Evolutionary conservation across 208 protist species (phyloP).

Genomic region (Herpetomonas tarakana): DNA sequence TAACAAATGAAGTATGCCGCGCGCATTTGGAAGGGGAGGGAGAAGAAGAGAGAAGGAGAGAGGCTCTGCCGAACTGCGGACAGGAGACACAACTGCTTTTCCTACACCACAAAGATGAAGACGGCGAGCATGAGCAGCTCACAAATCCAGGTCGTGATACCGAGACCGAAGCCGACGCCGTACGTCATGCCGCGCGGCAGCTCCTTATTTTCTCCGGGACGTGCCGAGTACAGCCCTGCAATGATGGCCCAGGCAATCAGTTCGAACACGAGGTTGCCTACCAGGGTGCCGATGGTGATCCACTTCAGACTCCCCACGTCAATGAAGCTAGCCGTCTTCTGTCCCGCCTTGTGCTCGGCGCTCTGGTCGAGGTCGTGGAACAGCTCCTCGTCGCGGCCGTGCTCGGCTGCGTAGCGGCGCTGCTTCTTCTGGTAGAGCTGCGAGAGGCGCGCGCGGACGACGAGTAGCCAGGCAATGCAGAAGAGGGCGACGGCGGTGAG

Average conservation of each 20-base stretch:
- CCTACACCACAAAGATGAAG: conserved; percentile 30
- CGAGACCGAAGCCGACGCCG: conserved; percentile 67
- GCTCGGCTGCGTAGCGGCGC: background rate
- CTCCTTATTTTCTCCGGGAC: conserved; percentile 33
- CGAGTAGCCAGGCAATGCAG: conserved; percentile 34
- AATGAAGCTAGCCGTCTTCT: conserved; percentile 6
- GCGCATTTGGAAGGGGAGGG: too few relatives aligned
- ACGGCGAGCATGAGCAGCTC: conserved; percentile 25
- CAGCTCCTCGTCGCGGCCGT: background rate
- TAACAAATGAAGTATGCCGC: too few relatives aligned
- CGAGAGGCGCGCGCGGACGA: conserved; percentile 3
- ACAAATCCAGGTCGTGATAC: conserved; percentile 49
- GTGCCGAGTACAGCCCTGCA: conserved; percentile 21
- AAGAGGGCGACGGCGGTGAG: conserved; percentile 25
- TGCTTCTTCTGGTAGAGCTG: conserved; percentile 20
- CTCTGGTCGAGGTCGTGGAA: conserved; percentile 1
- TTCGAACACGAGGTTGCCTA: conserved; percentile 31
- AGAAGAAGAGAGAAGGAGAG: too few relatives aligned
- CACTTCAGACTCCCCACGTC: conserved; percentile 40
- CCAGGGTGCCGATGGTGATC: conserved; percentile 23
- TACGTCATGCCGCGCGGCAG: conserved; percentile 30
- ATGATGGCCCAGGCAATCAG: conserved; percentile 67
- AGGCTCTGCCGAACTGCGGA: too few relatives aligned
- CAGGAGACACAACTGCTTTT: too few relatives aligned
- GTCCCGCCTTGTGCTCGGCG: background rate